Conservation (phyloP, 2,329 filamentous ascomycete genomes). For the Catunica adiposa region DNA sequence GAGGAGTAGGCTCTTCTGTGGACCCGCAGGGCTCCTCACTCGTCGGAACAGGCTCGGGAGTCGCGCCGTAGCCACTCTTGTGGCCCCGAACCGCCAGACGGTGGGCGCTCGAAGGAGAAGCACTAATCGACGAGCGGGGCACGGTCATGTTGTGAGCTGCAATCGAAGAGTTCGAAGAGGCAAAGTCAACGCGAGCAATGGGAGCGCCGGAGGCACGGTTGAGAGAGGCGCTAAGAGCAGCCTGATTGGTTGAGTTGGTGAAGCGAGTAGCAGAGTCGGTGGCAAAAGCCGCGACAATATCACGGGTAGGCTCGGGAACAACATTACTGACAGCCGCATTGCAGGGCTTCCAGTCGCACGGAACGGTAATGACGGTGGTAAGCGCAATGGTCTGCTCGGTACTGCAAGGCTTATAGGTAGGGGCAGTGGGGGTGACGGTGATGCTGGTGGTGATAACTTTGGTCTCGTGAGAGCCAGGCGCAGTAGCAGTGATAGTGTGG, state of each 20-base stretch:
- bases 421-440: slow-evolving; percentile 10
- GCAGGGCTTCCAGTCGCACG: slow-evolving; percentile 5
- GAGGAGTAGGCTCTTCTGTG: slow-evolving; percentile 8
- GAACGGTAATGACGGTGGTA: slow-evolving; percentile 12
- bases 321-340: slow-evolving; percentile 1
- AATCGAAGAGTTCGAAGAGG: slow-evolving; percentile 6
- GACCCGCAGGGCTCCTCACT: slow-evolving; percentile 13
- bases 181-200: slow-evolving; percentile 5
- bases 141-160: slow-evolving; percentile 6
- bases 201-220: slow-evolving; percentile 13
- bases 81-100: slow-evolving; percentile 15
- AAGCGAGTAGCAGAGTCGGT: slow-evolving; percentile 4
- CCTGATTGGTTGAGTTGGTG: slow-evolving; percentile 11
- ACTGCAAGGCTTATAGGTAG: slow-evolving; percentile 2
- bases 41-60: slow-evolving; percentile 15
- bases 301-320: background rate
- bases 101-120: slow-evolving; percentile 14
- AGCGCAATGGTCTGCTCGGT: slow-evolving; percentile 12
- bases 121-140: slow-evolving; percentile 12
- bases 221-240: slow-evolving; percentile 13
- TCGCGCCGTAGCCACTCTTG: slow-evolving; percentile 15
- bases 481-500: slow-evolving; percentile 11
- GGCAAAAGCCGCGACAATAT: background rate
- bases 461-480: slow-evolving; percentile 8
- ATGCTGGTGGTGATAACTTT: slow-evolving; percentile 11